Evolutionary conservation across 169 alveolate genomes (phyloP).

Genomic region (Neospora caninum): DNA sequence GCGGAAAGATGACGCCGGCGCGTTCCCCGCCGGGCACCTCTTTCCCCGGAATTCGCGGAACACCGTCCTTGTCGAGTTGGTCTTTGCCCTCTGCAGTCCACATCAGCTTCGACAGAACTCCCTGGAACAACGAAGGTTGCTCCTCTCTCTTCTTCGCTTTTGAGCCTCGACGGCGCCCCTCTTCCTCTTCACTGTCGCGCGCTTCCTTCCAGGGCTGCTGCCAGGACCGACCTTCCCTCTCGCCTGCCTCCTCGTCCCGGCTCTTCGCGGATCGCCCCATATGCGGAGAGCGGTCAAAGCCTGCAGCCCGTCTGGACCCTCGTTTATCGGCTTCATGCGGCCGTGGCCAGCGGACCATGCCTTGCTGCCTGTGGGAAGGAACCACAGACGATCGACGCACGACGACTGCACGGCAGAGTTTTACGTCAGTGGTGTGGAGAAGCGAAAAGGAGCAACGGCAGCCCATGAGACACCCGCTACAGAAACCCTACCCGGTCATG

Average conservation of each 20-base stretch:
- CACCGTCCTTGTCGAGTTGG: background rate
- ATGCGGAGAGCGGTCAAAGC: background rate
- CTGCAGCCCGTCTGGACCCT: background rate
- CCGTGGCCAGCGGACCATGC: background rate
- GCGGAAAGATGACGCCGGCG: no score
- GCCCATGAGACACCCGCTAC: no score
- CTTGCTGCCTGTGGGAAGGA: background rate
- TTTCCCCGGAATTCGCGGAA: background rate
- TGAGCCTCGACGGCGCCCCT: background rate
- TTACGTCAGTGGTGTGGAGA: no score
- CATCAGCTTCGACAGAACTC: background rate
- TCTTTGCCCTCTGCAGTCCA: background rate
- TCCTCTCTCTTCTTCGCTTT: background rate
- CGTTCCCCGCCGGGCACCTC: background rate
- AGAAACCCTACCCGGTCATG: no score
- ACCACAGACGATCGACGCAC: background rate
- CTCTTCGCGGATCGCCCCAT: background rate
- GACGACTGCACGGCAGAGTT: background rate
- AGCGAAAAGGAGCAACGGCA: no score
- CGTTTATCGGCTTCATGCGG: background rate
- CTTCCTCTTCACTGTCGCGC: background rate
- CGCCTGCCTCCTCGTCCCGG: background rate
- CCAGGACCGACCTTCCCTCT: background rate
- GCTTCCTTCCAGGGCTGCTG: background rate
- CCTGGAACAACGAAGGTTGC: background rate